Evolutionary conservation across 768 basidiomycete genomes (phyloP), one percentile per base, ranked within the genome.

Genomic region (Mycena haematopus): DNA sequence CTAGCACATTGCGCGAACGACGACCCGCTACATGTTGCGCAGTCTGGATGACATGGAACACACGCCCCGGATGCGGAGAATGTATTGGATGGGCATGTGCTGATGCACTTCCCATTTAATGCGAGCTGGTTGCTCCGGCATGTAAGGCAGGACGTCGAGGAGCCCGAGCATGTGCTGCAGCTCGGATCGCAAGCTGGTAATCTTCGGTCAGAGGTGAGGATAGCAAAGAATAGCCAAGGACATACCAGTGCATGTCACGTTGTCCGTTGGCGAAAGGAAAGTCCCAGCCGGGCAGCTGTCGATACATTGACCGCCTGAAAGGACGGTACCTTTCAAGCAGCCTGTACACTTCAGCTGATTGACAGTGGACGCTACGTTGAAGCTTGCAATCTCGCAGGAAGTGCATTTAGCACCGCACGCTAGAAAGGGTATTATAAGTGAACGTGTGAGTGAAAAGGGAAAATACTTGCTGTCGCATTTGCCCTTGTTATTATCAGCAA

Each of bases 381-480:
- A 95, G 66, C 82, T 85, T 6, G 90, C 79, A 63, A 93, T 92
- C 58, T 81, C 77, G 77, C 94, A 96, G 2, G 85, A 79, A 9
- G 89, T 90, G 71, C 93, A 96, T 72, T 90, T 90, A 2, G 90
- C 79, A 9, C 93, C 93, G 72, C 95, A 95, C 57, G 84, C 92
- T 95, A 65, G 31, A 15, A 63, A 56, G 60, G 44, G 59, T 31
- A 25, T 56, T 58, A 51, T 66, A 31, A 56, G 42, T n/a, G 47
- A 31, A 40, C 0, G n/a, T 19, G 19, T 53, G 21, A 19, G 58
- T n/a, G 21, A 44, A 50, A 38, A 29, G 8, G 57, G 49, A 36
- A 25, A 55, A 38, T n/a, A 82, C 90, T 74, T 69, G 93, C 93
- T 84, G 70, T 95, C 92, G 70, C 94, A 96, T 68, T 87, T 85